A percentile compares a stretch with the other conserved stretches of the same genome.
These are phyloP conservation scores for Haplographium delicatum DNA, from an alignment of 495 filamentous ascomycete genomes.

Conservation along the genomic window DNA sequence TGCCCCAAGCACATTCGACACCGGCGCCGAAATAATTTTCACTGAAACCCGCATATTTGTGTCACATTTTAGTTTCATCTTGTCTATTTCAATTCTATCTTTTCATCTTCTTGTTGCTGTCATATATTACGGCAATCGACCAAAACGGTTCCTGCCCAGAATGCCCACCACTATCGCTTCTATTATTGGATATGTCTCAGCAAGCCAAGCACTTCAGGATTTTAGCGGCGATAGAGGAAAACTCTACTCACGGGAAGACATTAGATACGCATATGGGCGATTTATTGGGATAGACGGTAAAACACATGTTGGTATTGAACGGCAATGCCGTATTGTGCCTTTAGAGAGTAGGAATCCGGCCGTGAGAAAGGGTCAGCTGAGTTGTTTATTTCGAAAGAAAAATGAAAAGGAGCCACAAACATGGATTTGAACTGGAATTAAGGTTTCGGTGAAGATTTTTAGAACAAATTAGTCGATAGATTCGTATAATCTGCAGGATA, in stretches of 20 bases:
- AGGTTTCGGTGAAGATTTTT: no score
- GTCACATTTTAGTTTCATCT: conserved; percentile 26
- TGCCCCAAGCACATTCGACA: not conserved
- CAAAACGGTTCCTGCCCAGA: conserved; percentile 28
- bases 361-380: not conserved
- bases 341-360: conserved; percentile 21
- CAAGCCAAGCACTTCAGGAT: conserved; percentile 25
- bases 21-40: conserved; percentile 4
- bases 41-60: conserved; percentile 35
- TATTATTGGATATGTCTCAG: conserved; percentile 28
- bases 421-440: conserved; percentile 19
- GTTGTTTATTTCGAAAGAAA: not conserved
- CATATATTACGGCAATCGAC: conserved; percentile 28
- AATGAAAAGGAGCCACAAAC: not conserved
- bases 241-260: not conserved
- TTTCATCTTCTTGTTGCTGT: conserved; percentile 32
- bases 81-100: conserved; percentile 28
- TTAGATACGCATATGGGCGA: conserved; percentile 35
- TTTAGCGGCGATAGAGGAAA: not conserved
- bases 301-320: conserved; percentile 40
- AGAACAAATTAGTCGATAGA: no score
- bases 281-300: conserved; percentile 39
- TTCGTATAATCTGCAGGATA: no score
- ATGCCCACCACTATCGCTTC: conserved; percentile 39
- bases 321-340: conserved; percentile 29